Base-by-base conservation (phyloP, 2,329 filamentous ascomycete species). In the Penicillium glabrum region DNA sequence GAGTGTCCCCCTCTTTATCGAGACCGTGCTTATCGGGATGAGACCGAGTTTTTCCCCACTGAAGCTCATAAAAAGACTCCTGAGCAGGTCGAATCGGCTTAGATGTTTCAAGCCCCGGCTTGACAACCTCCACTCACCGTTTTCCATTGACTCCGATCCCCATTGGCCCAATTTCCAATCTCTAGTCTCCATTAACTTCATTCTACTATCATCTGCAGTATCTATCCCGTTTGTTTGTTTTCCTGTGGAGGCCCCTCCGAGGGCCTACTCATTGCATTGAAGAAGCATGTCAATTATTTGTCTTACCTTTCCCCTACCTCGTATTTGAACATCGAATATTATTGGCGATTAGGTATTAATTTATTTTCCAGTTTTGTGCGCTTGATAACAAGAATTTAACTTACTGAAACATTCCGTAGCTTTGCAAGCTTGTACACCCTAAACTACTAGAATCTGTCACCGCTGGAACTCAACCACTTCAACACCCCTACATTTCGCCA, bases 1-100 rank as follows among this genome's bases (percentile, higher is more conserved):
- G 69, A 71, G 39, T 77, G 82, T 45, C 75, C 78, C 56, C 77
- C 79, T 19, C 71, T 85, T 46, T 84, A 83, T 62, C 73, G 65
- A 23, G 23, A 37, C 10, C 26, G 24, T 19, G 41, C 14, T 27
- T 13, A 44, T 16, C 52, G 23, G 14, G 6, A 7, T 21, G 19
- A 50, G 14, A 26, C 26, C 9, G 21, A 48, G 16, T 24, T 21
- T 31, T 8, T 2, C 16, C 29, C 11, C 23, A 6, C n/a, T 11
- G 44, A 46, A 24, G 19, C 46, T 48, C 24, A 23, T 7, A 24
- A 37, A 9, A 19, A 19, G 26, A 31, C n/a, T 27, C 24, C 13
- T 19, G 35, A 39, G 35, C 35, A 39, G 35, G 7, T 39, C 11
- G 35, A 39, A 27, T 3, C 19, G 13, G 44, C 24, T 46, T 46